Conservation (phyloP, 1,284 basidiomycete species). For the Microbotryum silenes-acaulis region DNA sequence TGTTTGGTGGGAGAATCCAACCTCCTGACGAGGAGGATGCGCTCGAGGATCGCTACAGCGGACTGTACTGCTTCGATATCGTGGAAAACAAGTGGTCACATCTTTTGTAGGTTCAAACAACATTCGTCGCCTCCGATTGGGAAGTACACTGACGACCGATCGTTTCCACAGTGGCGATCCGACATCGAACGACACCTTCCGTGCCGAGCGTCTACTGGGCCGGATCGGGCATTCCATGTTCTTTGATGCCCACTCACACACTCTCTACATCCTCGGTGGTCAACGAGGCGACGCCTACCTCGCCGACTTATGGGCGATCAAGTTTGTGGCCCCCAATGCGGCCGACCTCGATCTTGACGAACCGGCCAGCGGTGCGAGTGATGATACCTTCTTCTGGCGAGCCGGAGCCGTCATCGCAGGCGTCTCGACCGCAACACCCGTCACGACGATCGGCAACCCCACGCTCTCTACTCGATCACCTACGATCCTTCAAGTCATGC, state of each 20-base stretch:
- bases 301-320: constrained; percentile 37
- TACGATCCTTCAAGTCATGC: constrained; percentile 19
- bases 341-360: no score
- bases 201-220: constrained; percentile 29
- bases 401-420: constrained; percentile 21
- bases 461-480: not conserved
- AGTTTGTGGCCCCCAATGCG: not conserved
- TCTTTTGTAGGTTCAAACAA: constrained; percentile 25
- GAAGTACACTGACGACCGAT: not conserved
- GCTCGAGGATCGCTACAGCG: constrained; percentile 35
- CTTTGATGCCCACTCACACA: constrained; percentile 32
- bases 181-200: constrained; percentile 26
- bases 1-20: constrained; percentile 41
- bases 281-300: constrained; percentile 39
- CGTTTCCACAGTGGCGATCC: constrained; percentile 32
- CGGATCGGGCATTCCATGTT: constrained; percentile 40
- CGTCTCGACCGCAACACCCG: not conserved
- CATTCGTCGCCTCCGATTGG: not conserved
- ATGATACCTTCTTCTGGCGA: constrained; percentile 9
- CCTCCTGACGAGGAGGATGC: constrained; percentile 28
- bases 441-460: not conserved
- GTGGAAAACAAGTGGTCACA: constrained; percentile 35
- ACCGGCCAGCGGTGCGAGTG: not conserved
- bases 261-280: constrained; percentile 39
- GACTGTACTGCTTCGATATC: constrained; percentile 41